Base-by-base conservation (phyloP, 2,329 filamentous ascomycete species). In the Colletotrichum orchidophilum region DNA sequence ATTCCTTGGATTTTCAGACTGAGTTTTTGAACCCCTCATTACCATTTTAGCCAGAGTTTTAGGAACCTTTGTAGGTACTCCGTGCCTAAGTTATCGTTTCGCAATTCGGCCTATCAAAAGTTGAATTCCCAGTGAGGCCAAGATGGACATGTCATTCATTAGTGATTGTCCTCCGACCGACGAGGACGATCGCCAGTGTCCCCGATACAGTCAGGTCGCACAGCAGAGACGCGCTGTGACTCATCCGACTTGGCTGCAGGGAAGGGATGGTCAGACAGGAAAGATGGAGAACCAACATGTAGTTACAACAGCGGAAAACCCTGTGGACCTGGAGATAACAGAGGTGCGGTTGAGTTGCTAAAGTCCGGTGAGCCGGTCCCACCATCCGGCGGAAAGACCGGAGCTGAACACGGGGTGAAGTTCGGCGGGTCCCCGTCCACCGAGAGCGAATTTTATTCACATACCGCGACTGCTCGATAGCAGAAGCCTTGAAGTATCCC, bases 321-420 rank as follows among this genome's bases (percentile, higher is more conserved):
- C 31, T 31, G 29, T 3, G 4, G 27, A 24, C 18, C 12, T 63
- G 24, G 39, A 49, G 62, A 31, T 46, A 46, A 50, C 15, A 13
- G 39, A 24, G n/a, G n/a, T 18, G 11, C 42, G 39, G 61, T 39
- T 33, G 33, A 42, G 21, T 24, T 66, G 8, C 67, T 67, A 67
- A 70, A 70, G 49, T 67, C 67, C 67, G 57, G 39, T 21, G n/a
- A n/a, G 2, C 11, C 63, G 63, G 62, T 50, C 63, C 67, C 63
- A 46, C 63, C 49, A 18, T 42, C 27, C 60, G 46, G 46, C 12
- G 21, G 18, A 13, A 39, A 29, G 9, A 15, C 60, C 46, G 60
- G 60, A 26, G 39, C 39, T 46, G 21, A 62, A 27, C 31, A 33
- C 42, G 42, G 21, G 18, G 18, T n/a, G 4, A 18, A 12, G 27